These are phyloP conservation scores for Phytophthora brassicae DNA, from an alignment of 352 stramenopile genomes.

Conservation along the genomic window DNA sequence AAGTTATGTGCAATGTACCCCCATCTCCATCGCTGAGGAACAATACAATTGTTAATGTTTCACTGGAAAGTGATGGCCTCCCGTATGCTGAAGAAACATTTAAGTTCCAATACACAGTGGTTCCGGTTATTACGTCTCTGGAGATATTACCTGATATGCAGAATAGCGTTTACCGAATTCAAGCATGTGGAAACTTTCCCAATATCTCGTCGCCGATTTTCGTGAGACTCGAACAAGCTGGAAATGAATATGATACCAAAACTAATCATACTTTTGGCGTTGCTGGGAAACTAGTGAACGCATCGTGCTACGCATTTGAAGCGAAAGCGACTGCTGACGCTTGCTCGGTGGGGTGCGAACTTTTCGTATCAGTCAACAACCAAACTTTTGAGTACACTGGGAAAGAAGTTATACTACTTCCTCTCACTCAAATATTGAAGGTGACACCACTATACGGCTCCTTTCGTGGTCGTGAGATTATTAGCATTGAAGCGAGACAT, in stretches of 20 bases:
- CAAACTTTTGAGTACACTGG: conserved; percentile 33
- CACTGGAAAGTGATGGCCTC: conserved; percentile 15
- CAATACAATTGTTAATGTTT: conserved; percentile 28
- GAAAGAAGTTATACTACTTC: conserved; percentile 22
- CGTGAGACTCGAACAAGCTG: conserved; percentile 20
- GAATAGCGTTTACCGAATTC: conserved; percentile 14
- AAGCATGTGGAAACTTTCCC: conserved; percentile 18
- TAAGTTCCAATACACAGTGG: conserved; percentile 29
- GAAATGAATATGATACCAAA: neutral
- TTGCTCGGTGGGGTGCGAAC: conserved; percentile 28
- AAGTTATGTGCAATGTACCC: conserved; percentile 32
- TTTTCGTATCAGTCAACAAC: conserved; percentile 50
- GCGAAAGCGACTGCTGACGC: neutral
- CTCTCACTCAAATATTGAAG: conserved; percentile 10
- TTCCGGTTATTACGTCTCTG: conserved; percentile 29
- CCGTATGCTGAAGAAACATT: conserved; percentile 35
- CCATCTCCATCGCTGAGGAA: conserved; percentile 5
- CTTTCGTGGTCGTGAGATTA: conserved; percentile 29
- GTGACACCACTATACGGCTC: conserved; percentile 31
- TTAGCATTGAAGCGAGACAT: conserved; percentile 29
- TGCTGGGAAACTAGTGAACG: conserved; percentile 14
- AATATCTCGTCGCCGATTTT: conserved; percentile 10
- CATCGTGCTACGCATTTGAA: conserved; percentile 26
- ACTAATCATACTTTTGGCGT: neutral
- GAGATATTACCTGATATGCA: conserved; percentile 10